Evolutionary conservation across 352 stramenopile genomes (phyloP), one percentile per base, ranked within the genome.

Genomic region (Phytophthora idaei): DNA sequence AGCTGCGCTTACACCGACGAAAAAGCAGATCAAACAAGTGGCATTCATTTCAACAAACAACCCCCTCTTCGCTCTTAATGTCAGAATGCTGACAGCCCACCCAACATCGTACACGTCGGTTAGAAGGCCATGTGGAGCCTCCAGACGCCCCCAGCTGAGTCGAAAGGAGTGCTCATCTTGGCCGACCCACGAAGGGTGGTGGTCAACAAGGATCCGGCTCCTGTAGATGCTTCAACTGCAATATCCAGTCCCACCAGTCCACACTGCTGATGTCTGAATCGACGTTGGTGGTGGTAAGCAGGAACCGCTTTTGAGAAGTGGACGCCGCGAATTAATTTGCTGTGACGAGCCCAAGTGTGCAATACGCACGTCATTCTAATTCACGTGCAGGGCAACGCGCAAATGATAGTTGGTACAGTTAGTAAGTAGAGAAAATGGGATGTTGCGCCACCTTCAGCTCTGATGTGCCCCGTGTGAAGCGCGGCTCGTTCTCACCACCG

Each of bases 301-400:
- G 21, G 21, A 21, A 21, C 21, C 21, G 21, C 21, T 21, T 21
- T 21, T 21, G 21, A 21, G 21, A 21, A 21, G 21, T 21, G 0
- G 21, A 21, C 21, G 21, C 21, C 59, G 61, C 60, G 37, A 72
- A 64, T 68, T 34, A 57, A 36, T 51, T 27, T 44, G 48, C 48
- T 55, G 29, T 1, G 8, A 32, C 44, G 44, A 12, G 55, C 15
- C 21, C 32, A 12, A 36, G 11, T 59, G 6, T 58, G 58, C 37
- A 73, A 57, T 37, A 49, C 58, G 65, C 59, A 69, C 65, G 65
- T 34, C 58, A 69, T 36, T 32, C n/a, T 46, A 34, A 57, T 57
- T 46, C 11, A 28, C 8, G 32, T 11, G 21, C 21, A 21, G 11
- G 32, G 32, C 32, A 37, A 9, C 32, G 9, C 6, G 32, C 15